These are phyloP conservation scores for Auriscalpium orientale DNA, from an alignment of 768 basidiomycete genomes.

Conservation along the genomic window DNA sequence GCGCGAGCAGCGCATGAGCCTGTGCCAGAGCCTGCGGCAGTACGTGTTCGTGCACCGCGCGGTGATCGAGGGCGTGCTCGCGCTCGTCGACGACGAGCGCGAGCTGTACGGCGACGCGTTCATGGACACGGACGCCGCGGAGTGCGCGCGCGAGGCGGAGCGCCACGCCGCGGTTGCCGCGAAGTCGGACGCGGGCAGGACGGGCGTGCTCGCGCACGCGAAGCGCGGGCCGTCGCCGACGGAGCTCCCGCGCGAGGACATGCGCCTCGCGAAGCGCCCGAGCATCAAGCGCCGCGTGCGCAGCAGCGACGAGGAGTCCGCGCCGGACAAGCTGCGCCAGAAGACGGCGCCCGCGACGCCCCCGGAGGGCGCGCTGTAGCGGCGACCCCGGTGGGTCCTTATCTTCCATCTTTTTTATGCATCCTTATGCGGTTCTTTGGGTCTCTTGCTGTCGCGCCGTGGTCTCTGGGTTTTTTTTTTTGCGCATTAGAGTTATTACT, in stretches of 20 bases:
- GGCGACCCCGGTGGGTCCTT: no score
- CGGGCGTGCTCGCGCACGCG: constrained; percentile 30
- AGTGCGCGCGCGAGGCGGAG: background rate
- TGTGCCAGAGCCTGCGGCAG: constrained; percentile 91
- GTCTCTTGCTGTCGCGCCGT: no score
- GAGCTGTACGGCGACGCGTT: constrained; percentile 25
- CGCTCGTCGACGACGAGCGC: constrained; percentile 68
- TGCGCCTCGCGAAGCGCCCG: constrained; percentile 55
- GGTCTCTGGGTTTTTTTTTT: no score
- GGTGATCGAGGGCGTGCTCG: constrained; percentile 72
- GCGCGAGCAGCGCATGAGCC: constrained; percentile 93
- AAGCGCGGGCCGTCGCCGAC: constrained; percentile 71
- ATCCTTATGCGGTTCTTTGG: no score
- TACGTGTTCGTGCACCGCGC: constrained; percentile 91
- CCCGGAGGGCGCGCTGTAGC: no score
- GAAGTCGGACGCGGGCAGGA: constrained; percentile 1
- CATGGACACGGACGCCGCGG: constrained; percentile 11
- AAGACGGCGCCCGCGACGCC: no score
- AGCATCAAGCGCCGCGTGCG: constrained; percentile 47
- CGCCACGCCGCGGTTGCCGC: background rate
- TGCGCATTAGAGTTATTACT: no score
- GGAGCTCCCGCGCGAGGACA: constrained; percentile 56
- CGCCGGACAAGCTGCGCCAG: no score
- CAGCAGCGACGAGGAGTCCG: constrained; percentile 14
- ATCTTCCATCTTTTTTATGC: no score